phyloP scores from a whole-genome alignment of 1,139 yeast species.

The Debaryomyces robertsiae region DNA sequence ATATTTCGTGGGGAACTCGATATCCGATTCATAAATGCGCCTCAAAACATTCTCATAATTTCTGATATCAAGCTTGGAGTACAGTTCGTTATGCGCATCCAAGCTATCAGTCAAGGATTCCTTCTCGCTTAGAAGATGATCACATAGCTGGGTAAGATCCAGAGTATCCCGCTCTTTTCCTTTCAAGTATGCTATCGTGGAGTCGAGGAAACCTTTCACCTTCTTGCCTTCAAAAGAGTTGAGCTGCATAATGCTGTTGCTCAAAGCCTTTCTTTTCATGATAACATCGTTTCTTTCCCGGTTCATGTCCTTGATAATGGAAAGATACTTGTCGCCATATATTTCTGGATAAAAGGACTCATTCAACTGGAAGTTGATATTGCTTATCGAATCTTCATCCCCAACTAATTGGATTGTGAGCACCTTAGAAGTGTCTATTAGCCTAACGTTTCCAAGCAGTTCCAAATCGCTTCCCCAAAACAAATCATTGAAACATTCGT shows the following conservation, averaged over 20 bases:
- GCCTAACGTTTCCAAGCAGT: constrained; percentile 31
- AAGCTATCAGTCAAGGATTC: constrained; percentile 21
- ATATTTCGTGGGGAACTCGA: constrained; percentile 24
- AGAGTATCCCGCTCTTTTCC: constrained; percentile 18
- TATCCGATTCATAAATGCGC: constrained; percentile 15
- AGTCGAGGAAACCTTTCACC: constrained; percentile 27
- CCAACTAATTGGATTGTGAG: constrained; percentile 37
- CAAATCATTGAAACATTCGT: constrained; percentile 36
- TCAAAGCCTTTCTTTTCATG: constrained; percentile 21
- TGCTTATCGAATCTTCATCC: constrained; percentile 24
- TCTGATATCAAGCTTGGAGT: constrained; percentile 25
- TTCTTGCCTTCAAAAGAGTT: constrained; percentile 43
- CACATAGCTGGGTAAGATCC: constrained; percentile 27
- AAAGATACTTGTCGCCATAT: constrained; percentile 26
- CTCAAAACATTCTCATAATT: constrained; percentile 26
- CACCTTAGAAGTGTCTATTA: constrained; percentile 32
- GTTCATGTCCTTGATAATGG: constrained; percentile 24
- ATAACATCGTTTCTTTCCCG: constrained; percentile 18
- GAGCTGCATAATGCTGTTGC: constrained; percentile 29
- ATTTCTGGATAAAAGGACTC: constrained; percentile 38
- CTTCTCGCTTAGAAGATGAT: constrained; percentile 20
- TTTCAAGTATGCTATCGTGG: constrained; percentile 23
- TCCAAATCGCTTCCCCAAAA: constrained; percentile 41
- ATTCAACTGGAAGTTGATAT: constrained; percentile 25
- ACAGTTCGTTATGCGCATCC: constrained; percentile 19